Percentiles rank a stretch among this genome's conserved stretches.
Conservation (phyloP, 2,329 filamentous ascomycete genomes). For the Fusarium decemcellulare region DNA sequence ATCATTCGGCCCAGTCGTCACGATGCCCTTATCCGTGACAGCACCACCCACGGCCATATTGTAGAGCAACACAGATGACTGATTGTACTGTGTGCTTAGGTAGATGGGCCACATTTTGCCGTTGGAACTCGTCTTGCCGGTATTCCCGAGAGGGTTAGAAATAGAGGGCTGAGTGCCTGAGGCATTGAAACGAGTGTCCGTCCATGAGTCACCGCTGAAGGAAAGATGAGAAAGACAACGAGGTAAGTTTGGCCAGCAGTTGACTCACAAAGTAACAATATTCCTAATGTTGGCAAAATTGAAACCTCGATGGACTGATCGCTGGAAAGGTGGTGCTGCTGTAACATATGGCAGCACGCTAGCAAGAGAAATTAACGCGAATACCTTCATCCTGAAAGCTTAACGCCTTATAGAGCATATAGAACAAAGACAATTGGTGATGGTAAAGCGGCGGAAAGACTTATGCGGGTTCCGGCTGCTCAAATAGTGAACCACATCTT, state of each 20-base stretch:
- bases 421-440: not conserved
- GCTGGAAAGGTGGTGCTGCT: not conserved
- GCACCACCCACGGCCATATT: conserved; percentile 26
- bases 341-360: not conserved
- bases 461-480: not conserved
- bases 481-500: not conserved
- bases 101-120: conserved; percentile 28
- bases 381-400: not conserved
- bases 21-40: conserved; percentile 15
- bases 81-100: conserved; percentile 11
- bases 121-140: conserved; percentile 22
- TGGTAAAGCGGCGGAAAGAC: not conserved
- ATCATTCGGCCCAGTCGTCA: conserved; percentile 17
- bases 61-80: conserved; percentile 3
- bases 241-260: not conserved
- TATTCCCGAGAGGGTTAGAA: conserved; percentile 11
- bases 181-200: conserved; percentile 17
- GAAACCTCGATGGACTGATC: not conserved
- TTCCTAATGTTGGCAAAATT: not conserved
- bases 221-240: not conserved
- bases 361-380: not conserved
- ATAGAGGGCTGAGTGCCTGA: conserved; percentile 4
- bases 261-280: not conserved
- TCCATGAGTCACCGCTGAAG: conserved; percentile 25
- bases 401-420: not conserved